Base-by-base conservation (phyloP, 805 yeast genomes). In the Candida maltosa region DNA sequence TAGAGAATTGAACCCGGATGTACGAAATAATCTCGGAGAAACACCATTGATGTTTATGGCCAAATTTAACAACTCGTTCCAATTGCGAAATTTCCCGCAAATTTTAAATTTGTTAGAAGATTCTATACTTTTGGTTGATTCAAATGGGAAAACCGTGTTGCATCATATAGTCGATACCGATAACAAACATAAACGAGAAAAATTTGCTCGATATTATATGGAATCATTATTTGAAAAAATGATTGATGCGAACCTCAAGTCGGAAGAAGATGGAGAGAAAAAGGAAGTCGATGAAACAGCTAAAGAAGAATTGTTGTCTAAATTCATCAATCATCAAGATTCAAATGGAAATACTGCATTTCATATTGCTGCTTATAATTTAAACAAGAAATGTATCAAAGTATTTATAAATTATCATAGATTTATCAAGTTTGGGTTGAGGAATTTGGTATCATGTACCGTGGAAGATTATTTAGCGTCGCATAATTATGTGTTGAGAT, bases 271-370 rank as follows among this genome's bases (percentile, higher is more conserved):
- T 37, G 61, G 54, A 34, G 61, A 56, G 12, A 42, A 41, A 27
- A 16, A 35, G 28, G 23, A 29, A 30, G 12, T 31, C 24, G 10
- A 27, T 10, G 39, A 32, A 14, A 47, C 46, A 15, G 56, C 49
- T 23, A 47, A 51, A 12, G 51, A 52, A 30, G 55, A 58, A 18
- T 38, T 63, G 14, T 65, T 74, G 21, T 40, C 47, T 19, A 58
- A 64, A 34, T 62, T 93, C 47, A 81, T 91, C 35, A 91, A 93
- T 54, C 83, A 84, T n/a, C 86, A 83, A 44, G 98, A 93, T 61
- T 69, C 78, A 36, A 89, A 89, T 50, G 98, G 98, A 17, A 96
- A 93, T 55, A 93, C 98, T 0, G 89, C 96, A 31, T 68, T 93
- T 41, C 95, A 89, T 53, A 85, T 93, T 37, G 94, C 95, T 1